phyloP scores from a whole-genome alignment of 2,329 filamentous ascomycete genomes.

The Pseudodiploospora longispora region DNA sequence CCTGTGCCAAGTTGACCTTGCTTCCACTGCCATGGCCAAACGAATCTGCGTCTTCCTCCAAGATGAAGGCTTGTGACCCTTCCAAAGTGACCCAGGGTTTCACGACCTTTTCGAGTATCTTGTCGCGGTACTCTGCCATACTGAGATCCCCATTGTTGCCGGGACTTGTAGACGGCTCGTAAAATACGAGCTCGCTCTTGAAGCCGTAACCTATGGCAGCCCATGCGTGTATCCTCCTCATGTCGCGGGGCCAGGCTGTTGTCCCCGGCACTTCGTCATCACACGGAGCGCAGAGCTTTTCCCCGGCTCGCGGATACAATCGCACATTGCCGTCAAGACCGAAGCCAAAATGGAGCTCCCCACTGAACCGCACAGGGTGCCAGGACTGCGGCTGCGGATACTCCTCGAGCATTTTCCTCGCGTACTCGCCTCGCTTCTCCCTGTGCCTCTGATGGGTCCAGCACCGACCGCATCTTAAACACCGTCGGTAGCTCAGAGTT shows the following conservation, averaged over 20 bases:
- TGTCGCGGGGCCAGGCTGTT: constrained; percentile 23
- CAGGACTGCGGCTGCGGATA: constrained; percentile 24
- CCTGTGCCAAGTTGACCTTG: constrained; percentile 27
- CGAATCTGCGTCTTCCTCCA: constrained; percentile 27
- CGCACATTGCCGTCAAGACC: constrained; percentile 29
- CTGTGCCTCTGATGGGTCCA: constrained; percentile 23
- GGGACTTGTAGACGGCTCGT: constrained; percentile 26
- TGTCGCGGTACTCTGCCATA: constrained; percentile 27
- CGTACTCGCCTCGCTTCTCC: constrained; percentile 27
- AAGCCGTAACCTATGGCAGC: constrained; percentile 27
- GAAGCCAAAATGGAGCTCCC: constrained; percentile 30
- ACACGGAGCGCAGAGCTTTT: constrained; percentile 23
- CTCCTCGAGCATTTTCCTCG: constrained; percentile 23
- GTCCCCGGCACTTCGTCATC: constrained; percentile 12
- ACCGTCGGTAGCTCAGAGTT: constrained; percentile 27
- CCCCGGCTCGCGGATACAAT: constrained; percentile 25
- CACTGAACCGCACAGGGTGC: constrained; percentile 26
- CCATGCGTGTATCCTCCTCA: constrained; percentile 27
- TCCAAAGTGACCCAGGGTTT: constrained; percentile 22
- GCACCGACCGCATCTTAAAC: constrained; percentile 21
- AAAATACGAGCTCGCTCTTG: constrained; percentile 30
- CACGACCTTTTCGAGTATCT: constrained; percentile 24
- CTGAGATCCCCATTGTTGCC: constrained; percentile 23
- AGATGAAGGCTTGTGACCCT: constrained; percentile 18
- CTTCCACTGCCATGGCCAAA: constrained; percentile 28